Conservation (phyloP, 768 basidiomycete species). For the Lactarius sanguifluus region DNA sequence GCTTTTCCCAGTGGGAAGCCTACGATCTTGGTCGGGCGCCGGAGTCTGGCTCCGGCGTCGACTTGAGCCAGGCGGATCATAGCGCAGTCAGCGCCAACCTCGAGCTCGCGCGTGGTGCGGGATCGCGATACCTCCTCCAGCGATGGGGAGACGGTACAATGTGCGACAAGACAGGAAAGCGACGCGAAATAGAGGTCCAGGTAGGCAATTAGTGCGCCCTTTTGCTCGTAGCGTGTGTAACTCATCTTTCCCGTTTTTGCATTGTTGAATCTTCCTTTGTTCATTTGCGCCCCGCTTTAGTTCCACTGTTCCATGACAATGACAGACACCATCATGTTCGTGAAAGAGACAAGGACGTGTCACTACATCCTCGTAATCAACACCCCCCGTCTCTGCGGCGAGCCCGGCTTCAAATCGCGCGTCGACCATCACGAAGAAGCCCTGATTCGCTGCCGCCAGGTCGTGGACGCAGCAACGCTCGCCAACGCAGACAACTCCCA, state of each 20-base stretch:
- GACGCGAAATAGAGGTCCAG: slow-evolving; percentile 94
- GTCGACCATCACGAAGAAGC: slow-evolving; percentile 65
- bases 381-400: slow-evolving; percentile 89
- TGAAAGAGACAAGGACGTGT: slow-evolving; percentile 93
- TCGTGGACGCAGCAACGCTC: slow-evolving; percentile 44
- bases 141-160: slow-evolving; percentile 87
- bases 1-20: slow-evolving; percentile 58
- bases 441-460: slow-evolving; percentile 75
- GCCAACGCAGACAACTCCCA: slow-evolving; percentile 36
- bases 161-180: slow-evolving; percentile 89
- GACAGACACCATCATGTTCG: slow-evolving; percentile 84
- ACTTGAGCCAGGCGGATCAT: slow-evolving; percentile 65
- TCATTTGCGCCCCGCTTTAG: slow-evolving; percentile 39
- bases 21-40: slow-evolving; percentile 78
- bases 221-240: neutral
- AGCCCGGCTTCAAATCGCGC: slow-evolving; percentile 87
- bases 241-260: neutral
- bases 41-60: slow-evolving; percentile 53
- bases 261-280: slow-evolving; percentile 18
- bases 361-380: slow-evolving; percentile 92
- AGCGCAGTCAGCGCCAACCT: slow-evolving; percentile 65
- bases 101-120: slow-evolving; percentile 75
- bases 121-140: slow-evolving; percentile 90
- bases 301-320: slow-evolving; percentile 97
- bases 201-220: slow-evolving; percentile 43